Base-by-base conservation (phyloP, 257 asterid species). In the Solanum verrucosum region DNA sequence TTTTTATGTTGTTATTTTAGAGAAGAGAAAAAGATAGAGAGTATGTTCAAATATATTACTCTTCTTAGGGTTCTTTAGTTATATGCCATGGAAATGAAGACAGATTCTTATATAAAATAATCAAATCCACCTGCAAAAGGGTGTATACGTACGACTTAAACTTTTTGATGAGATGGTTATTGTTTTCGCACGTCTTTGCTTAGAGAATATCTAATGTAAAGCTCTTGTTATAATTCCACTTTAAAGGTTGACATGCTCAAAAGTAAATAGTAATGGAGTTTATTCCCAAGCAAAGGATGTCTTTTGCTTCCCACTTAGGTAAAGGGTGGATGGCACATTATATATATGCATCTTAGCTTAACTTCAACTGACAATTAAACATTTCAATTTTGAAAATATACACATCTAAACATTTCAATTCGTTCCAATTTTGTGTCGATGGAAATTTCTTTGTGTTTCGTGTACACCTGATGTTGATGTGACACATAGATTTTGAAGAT, bases 251-350 rank as follows among this genome's bases (percentile, higher is more conserved):
- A 90, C 91, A 56, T 88, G 75, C 77, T 40, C 75, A 46, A 90
- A 90, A 88, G 88, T 73, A 46, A 27, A 33, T 83, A 56, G 79
- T 49, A 59, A 35, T 42, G 83, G 65, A 67, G 90, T 84, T 89
- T 90, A 89, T 90, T 90, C 90, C 87, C 86, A 90, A 84, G 90
- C 65, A 46, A 88, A 87, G 59, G 88, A 87, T 87, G 87, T 88
- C 91, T 85, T 89, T 90, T 89, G 88, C 87, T 89, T 90, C 87
- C 91, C 92, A 92, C 89, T 75, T 72, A 46, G 89, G 86, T 78
- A 89, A 92, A 90, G 89, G 44, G 40, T 87, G 72, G 84, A 56
- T 83, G 88, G 63, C 87, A 9, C 71, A 52, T 52, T n/a, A 56
- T 20, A 56, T 56, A 56, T 56, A 56, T 4, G 25, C 67, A 18